phyloP scores from a whole-genome alignment of 2,329 filamentous ascomycete genomes.

The Stagonosporopsis vannaccii region DNA sequence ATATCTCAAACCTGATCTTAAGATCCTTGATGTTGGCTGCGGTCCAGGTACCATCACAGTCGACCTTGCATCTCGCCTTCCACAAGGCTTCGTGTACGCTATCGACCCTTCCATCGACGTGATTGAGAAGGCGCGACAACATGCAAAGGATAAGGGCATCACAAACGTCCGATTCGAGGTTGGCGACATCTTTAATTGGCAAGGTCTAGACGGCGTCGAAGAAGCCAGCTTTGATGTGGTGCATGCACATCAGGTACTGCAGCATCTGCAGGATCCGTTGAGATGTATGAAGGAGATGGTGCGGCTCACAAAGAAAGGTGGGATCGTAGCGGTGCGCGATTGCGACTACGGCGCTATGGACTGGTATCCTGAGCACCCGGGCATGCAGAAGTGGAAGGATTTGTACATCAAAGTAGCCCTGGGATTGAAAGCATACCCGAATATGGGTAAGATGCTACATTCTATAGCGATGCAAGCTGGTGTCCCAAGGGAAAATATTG shows the following conservation, averaged over 20 bases:
- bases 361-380: conserved; percentile 49
- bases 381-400: conserved; percentile 46
- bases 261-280: conserved; percentile 62
- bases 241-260: conserved; percentile 65
- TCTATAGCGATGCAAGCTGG: conserved; percentile 52
- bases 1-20: conserved; percentile 40
- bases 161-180: conserved; percentile 52
- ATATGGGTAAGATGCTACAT: conserved; percentile 46
- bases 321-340: conserved; percentile 59
- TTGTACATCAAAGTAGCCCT: conserved; percentile 44
- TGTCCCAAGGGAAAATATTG: conserved; percentile 48
- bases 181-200: conserved; percentile 53
- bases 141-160: conserved; percentile 47
- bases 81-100: conserved; percentile 54
- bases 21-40: conserved; percentile 57
- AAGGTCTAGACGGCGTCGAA: conserved; percentile 51
- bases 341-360: conserved; percentile 46
- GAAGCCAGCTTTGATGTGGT: conserved; percentile 64
- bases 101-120: conserved; percentile 56
- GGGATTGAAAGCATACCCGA: conserved; percentile 42
- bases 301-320: conserved; percentile 60
- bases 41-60: conserved; percentile 59
- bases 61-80: conserved; percentile 53
- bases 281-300: conserved; percentile 62
- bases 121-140: conserved; percentile 49